These are phyloP conservation scores for Purpureocillium lavendulum DNA, from an alignment of 2,329 filamentous ascomycete genomes.

Conservation along the genomic window DNA sequence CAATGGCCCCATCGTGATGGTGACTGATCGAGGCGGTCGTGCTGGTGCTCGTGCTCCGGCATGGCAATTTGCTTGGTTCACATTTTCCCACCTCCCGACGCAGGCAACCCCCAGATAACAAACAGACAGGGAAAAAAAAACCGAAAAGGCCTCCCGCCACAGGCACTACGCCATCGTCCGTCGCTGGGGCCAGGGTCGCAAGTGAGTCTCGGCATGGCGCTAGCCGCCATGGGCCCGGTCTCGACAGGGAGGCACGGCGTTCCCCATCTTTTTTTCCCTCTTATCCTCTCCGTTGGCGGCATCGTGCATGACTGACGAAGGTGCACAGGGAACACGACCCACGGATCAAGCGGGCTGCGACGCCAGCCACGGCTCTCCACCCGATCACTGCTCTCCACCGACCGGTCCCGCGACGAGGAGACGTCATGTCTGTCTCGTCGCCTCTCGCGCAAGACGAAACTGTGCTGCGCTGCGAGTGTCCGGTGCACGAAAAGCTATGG, in stretches of 20 bases:
- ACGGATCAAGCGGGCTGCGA: no score
- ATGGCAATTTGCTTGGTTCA: neutral
- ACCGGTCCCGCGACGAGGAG: neutral
- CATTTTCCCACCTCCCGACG: neutral
- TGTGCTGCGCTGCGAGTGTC: no score
- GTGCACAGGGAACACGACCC: neutral
- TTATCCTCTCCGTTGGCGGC: no score
- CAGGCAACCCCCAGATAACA: neutral
- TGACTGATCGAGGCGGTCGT: no score
- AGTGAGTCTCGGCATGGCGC: conserved; percentile 3
- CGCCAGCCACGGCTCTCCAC: neutral
- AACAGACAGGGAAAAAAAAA: neutral
- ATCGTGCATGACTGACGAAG: neutral
- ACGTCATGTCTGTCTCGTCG: no score
- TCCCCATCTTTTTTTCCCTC: no score
- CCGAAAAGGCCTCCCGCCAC: no score
- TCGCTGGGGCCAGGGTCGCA: neutral
- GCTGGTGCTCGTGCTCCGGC: neutral
- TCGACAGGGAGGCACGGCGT: neutral
- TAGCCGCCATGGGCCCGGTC: neutral
- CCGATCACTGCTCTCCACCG: neutral
- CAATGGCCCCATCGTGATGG: no score
- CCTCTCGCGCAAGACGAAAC: no score
- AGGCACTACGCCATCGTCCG: neutral
- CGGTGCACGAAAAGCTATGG: no score